These are phyloP conservation scores for Ustilago trichophora DNA, from an alignment of 1,284 basidiomycete genomes.

Conservation along the genomic window DNA sequence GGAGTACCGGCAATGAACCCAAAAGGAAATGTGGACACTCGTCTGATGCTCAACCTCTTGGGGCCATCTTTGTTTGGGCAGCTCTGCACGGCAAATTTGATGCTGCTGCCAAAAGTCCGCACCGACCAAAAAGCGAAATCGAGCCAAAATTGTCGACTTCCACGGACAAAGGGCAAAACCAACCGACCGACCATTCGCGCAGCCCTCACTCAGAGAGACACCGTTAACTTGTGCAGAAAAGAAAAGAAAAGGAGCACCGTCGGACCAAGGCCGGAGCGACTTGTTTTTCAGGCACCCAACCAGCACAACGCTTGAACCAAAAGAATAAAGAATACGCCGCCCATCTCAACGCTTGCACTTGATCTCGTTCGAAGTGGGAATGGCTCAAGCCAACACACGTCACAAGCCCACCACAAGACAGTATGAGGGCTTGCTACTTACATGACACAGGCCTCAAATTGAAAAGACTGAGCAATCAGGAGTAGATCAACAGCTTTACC, in stretches of 20 bases:
- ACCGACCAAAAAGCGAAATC: constrained; percentile 28
- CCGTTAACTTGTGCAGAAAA: neutral
- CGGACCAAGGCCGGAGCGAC: neutral
- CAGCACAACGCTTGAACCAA: neutral
- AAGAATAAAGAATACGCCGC: too few species aligned
- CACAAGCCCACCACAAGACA: too few species aligned
- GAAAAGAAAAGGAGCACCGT: constrained; percentile 9
- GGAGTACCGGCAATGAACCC: constrained; percentile 1
- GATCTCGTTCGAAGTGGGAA: too few species aligned
- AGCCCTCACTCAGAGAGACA: neutral
- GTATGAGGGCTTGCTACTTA: too few species aligned
- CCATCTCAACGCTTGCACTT: too few species aligned
- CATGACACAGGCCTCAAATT: too few species aligned
- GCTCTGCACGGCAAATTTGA: neutral
- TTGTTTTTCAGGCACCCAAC: neutral
- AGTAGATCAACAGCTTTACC: too few species aligned
- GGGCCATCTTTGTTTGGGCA: too few species aligned
- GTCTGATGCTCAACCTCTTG: constrained; percentile 7
- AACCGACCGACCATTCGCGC: neutral
- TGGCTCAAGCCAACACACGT: too few species aligned
- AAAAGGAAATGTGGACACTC: constrained; percentile 29
- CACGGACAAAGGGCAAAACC: neutral
- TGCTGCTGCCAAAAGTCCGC: constrained; percentile 11
- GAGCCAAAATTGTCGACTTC: neutral
- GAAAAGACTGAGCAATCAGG: too few species aligned